Conservation (phyloP, 495 filamentous ascomycete genomes). For the Aspergillus kassunensis region DNA sequence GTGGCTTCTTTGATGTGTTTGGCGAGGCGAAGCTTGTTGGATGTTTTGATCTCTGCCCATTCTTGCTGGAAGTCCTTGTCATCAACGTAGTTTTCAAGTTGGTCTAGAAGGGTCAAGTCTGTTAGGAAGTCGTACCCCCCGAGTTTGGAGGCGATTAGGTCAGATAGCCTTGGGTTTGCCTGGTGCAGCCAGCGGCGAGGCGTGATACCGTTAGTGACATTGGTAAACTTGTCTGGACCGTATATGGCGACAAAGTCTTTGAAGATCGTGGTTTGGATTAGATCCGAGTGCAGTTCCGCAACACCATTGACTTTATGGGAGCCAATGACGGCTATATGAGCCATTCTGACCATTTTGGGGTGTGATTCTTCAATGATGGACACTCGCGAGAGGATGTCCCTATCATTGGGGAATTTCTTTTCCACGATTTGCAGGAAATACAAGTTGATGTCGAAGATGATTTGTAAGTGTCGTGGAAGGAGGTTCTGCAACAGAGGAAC, state of each 20-base stretch:
- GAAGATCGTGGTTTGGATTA: slow-evolving; percentile 98
- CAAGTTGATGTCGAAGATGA: slow-evolving; percentile 98
- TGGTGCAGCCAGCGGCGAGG: slow-evolving; percentile 95
- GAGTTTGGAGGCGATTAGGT: slow-evolving; percentile 84
- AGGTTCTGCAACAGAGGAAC: slow-evolving; percentile 89
- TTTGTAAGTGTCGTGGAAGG: slow-evolving; percentile 90
- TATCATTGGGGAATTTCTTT: slow-evolving; percentile 81
- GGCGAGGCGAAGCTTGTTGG: slow-evolving; percentile 77
- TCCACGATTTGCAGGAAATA: slow-evolving; percentile 89
- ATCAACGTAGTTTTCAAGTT: slow-evolving; percentile 73
- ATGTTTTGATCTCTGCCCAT: slow-evolving; percentile 84
- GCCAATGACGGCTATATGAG: slow-evolving; percentile 87
- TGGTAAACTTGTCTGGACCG: slow-evolving; percentile 94
- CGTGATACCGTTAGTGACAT: slow-evolving; percentile 97
- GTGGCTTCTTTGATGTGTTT: slow-evolving; percentile 81
- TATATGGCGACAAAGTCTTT: slow-evolving; percentile 95
- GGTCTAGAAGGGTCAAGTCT: slow-evolving; percentile 78
- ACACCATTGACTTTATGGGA: slow-evolving; percentile 99
- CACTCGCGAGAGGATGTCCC: slow-evolving; percentile 76
- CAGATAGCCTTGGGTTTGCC: slow-evolving; percentile 89
- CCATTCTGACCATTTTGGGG: slow-evolving; percentile 99
- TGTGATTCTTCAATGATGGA: slow-evolving; percentile 97
- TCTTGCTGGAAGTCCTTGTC: slow-evolving; percentile 88
- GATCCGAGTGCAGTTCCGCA: slow-evolving; percentile 92
- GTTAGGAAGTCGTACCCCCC: slow-evolving; percentile 81